These are phyloP conservation scores for Populus euphratica DNA, from an alignment of 345 rosid genomes.

Conservation along the genomic window DNA sequence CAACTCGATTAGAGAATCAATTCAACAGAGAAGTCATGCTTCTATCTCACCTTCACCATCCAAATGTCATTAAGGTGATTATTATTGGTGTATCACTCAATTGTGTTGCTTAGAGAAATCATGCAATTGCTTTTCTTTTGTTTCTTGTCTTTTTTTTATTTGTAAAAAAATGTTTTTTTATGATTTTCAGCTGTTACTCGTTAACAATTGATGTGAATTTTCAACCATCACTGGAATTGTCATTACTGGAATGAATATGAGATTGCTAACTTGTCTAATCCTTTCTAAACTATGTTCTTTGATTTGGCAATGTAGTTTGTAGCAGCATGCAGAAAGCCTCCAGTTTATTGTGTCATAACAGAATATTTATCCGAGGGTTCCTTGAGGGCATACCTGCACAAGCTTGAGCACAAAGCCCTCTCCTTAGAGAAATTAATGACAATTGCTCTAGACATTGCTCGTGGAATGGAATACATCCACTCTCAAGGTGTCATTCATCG, in stretches of 20 bases:
- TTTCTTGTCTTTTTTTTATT: not conserved
- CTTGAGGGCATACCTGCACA: conserved; percentile 86
- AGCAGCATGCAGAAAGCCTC: conserved; percentile 70
- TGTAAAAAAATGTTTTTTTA: too few species aligned
- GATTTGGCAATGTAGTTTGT: conserved; percentile 46
- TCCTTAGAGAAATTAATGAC: conserved; percentile 58
- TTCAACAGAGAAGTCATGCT: conserved; percentile 81
- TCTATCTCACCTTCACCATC: conserved; percentile 67
- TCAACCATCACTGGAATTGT: not conserved
- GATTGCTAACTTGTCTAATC: not conserved
- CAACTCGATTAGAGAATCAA: conserved; percentile 73
- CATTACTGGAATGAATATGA: not conserved
- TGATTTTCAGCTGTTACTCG: not conserved
- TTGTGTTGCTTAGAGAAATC: not conserved
- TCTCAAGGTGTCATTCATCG: conserved; percentile 85
- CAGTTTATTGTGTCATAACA: conserved; percentile 63
- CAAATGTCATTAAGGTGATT: conserved; percentile 79
- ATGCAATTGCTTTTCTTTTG: not conserved
- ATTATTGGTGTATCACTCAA: not conserved
- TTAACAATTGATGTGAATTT: not conserved
- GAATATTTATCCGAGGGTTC: conserved; percentile 75
- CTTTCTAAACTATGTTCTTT: conserved; percentile 1
- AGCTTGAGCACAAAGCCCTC: conserved; percentile 73
- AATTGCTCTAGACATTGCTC: conserved; percentile 76
- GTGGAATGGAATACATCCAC: conserved; percentile 90